A percentile compares a stretch with the other conserved stretches of the same genome.
Conservation (phyloP, 306 rosid genomes). For the Lathyrus sativus region DNA sequence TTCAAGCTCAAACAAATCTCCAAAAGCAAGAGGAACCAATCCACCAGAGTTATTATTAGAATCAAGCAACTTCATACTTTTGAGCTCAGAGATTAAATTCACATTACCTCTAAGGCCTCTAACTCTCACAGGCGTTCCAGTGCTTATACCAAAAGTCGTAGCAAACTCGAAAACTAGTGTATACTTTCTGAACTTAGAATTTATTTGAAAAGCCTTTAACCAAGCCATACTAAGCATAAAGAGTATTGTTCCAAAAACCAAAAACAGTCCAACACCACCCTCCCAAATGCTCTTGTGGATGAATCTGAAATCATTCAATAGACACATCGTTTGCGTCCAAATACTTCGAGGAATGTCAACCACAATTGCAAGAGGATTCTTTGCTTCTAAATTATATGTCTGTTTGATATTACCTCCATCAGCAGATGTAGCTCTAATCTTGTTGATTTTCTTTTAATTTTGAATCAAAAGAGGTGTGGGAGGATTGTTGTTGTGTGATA, state of each 20-base stretch:
- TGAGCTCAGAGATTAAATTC: constrained; percentile 74
- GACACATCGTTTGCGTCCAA: constrained; percentile 83
- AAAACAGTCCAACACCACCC: constrained; percentile 93
- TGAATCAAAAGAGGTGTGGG: constrained; percentile 58
- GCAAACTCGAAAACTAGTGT: constrained; percentile 76
- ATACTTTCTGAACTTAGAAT: constrained; percentile 81
- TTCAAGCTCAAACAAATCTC: constrained; percentile 72
- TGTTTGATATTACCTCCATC: constrained; percentile 56
- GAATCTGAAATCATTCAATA: constrained; percentile 82
- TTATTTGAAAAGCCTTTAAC: constrained; percentile 81
- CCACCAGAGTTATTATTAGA: constrained; percentile 81
- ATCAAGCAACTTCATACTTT: constrained; percentile 83
- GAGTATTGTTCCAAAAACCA: constrained; percentile 71
- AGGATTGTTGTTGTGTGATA: too few relatives aligned
- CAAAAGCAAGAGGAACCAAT: constrained; percentile 66
- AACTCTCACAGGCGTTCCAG: constrained; percentile 91
- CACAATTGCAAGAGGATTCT: constrained; percentile 62
- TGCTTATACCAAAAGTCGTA: constrained; percentile 82
- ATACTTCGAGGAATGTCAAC: constrained; percentile 64
- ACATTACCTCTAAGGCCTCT: constrained; percentile 95
- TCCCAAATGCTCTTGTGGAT: constrained; percentile 89
- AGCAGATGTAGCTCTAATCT: constrained; percentile 58
- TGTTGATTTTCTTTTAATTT: constrained; percentile 40
- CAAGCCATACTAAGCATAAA: constrained; percentile 87
- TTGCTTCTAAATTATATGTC: constrained; percentile 54